Base-by-base conservation (phyloP, 106 monocot species). In the Dioscorea dumetorum region DNA sequence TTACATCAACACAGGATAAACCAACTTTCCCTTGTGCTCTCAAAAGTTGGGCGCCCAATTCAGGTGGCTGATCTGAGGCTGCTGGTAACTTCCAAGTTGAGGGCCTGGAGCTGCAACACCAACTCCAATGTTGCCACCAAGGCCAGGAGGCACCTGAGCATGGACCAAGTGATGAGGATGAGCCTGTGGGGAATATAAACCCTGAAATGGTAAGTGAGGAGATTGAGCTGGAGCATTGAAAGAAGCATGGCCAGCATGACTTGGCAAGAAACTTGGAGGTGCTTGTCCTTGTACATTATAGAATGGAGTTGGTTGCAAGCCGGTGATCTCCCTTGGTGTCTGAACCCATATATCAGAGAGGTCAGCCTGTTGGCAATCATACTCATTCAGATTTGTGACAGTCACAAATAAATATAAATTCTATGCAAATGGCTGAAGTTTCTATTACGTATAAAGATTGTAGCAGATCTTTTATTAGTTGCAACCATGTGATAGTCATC, bases 261-360 rank as follows among this genome's bases (percentile, higher is more conserved):
- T 34, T 0, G 84, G 85, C 22, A 87, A 63, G 52, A 79, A 76
- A 1, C 87, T 76, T 19, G 70, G 69, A 3, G 74, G 73, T 28
- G 74, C 59, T 63, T 84, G 90, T 3, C 78, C 74, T 2, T 84
- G 24, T 31, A 90, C 12, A 57, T 82, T 87, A 73, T 81, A 91
- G 56, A 75, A 90, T 23, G 80, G 79, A 5, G 80, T 64, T 1
- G 86, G 67, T 23, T 81, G 93, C 74, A 93, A 50, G 66, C 67
- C 67, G 1, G 84, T 64, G 16, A 81, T 66, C 68, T 95, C 95
- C 63, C 91, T 80, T 24, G 72, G 87, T 0, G 79, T 72, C 68
- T 90, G 90, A 20, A 91, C 68, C 94, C 94, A 94, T 50, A 94
- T 83, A 53, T 90, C 94, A 33, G 90, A 77, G 17, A 80, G 63